Percentiles rank a stretch among this genome's conserved stretches.
Evolutionary conservation across 202 grass and related monocot genomes (phyloP).

Genomic region (Elaeis oleifera): DNA sequence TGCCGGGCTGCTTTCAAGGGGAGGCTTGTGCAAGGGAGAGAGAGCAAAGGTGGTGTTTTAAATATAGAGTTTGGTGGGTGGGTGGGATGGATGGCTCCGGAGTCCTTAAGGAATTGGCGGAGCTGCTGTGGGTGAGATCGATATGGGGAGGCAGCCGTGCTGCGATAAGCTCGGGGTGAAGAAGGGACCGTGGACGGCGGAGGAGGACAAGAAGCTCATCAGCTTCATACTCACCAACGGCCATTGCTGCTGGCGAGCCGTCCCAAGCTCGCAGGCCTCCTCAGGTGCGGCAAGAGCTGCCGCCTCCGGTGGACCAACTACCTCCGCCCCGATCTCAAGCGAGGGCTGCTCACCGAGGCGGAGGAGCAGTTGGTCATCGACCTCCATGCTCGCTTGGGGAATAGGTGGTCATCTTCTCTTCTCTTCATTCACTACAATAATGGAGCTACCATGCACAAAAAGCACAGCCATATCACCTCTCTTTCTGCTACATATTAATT

Average conservation of each 20-base stretch:
- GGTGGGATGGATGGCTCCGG: not conserved
- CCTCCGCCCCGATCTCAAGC: constrained; percentile 86
- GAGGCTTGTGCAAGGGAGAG: constrained; percentile 15
- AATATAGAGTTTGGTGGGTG: constrained; percentile 1
- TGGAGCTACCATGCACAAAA: too few relatives aligned
- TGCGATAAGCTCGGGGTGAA: constrained; percentile 94
- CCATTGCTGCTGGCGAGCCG: constrained; percentile 93
- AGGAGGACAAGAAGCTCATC: constrained; percentile 92
- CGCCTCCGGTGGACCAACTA: constrained; percentile 95
- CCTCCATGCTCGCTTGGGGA: constrained; percentile 79
- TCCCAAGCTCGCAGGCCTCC: constrained; percentile 80
- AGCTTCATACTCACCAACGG: constrained; percentile 80
- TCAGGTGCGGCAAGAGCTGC: constrained; percentile 97
- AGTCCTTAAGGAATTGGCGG: not conserved
- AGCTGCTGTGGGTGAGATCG: not conserved
- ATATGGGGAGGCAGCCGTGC: constrained; percentile 88
- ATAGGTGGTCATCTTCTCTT: constrained; percentile 48
- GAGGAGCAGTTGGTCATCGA: constrained; percentile 92
- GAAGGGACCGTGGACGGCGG: constrained; percentile 85
- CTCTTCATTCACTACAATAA: not conserved
- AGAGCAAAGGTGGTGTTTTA: not conserved
- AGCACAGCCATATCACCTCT: too few relatives aligned
- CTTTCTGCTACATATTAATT: too few relatives aligned
- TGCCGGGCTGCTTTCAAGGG: constrained; percentile 40
- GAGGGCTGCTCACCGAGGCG: constrained; percentile 77